Evolutionary conservation across 441 rosid species (phyloP).

Genomic region (Pelargonium australe): DNA sequence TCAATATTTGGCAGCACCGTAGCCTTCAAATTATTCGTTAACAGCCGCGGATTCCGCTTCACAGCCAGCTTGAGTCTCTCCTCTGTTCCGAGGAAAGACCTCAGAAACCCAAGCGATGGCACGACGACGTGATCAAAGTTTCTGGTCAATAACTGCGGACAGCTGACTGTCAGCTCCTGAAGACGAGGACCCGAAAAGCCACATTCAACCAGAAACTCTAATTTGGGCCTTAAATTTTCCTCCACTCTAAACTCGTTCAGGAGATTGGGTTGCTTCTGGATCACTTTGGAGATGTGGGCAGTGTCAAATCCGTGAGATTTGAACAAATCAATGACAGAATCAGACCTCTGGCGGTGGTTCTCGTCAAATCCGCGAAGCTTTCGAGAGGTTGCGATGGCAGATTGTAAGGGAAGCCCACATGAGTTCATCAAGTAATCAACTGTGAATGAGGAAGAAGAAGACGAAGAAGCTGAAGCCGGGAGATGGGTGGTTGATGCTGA

Average conservation of each 20-base stretch:
- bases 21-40: not conserved
- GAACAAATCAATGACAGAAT: not conserved
- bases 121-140: too few species aligned
- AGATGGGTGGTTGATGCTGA: too few species aligned
- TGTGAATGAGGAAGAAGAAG: not conserved
- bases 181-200: not conserved
- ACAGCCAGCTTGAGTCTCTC: not conserved
- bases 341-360: not conserved
- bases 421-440: constrained; percentile 10
- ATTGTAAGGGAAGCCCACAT: constrained; percentile 12
- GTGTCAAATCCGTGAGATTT: not conserved
- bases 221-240: not conserved
- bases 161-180: not conserved
- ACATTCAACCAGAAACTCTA: not conserved
- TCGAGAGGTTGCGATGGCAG: constrained; percentile 7
- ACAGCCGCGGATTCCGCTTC: not conserved
- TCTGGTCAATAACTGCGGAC: not conserved
- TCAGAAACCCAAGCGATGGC: not conserved
- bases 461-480: not conserved
- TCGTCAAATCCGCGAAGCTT: not conserved
- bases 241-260: not conserved
- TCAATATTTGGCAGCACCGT: not conserved
- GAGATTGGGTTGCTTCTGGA: not conserved
- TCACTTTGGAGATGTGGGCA: not conserved
- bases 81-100: not conserved